Evolutionary conservation across 257 asterid species (phyloP), one percentile per base, ranked within the genome.

Genomic region (Nicotiana paniculata): DNA sequence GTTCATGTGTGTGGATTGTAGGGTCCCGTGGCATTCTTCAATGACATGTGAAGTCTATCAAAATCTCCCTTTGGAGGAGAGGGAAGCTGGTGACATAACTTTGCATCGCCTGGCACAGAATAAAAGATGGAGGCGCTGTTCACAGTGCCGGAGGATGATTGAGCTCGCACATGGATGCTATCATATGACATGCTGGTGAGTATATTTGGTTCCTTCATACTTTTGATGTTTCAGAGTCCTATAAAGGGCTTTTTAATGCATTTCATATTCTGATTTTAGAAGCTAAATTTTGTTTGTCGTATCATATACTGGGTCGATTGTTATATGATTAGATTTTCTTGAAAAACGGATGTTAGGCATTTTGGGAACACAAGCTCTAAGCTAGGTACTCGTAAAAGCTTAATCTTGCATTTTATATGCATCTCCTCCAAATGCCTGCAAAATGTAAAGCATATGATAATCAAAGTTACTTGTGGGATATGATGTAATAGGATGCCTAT

Each of bases 11-110:
- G 86, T 92, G 61, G 93, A 92, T 72, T 96, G 99, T 88, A 87
- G 78, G 84, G 96, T 92, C 58, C 97, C 94, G 53, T 94, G 99
- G 98, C 99, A 96, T 87, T 88, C 93, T 10, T 94, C 95, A 26
- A 85, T 91, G 91, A 93, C 93, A 4, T 96, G 99, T 77, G 94
- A 89, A 80, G 97, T 89, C 84, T 93, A 91, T 80, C 99, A 86
- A 75, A 86, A 81, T 76, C 88, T 91, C 66, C 91, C 91, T 8
- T 63, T 83, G 81, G 98, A 90, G 86, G 98, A 92, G 84, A 90
- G 97, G 82, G 95, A 90, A 58, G 87, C 86, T 63, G 86, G 90
- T 33, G 91, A 88, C 81, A 57, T 85, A 59, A 86, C 97, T 12
- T 81, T 88, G 88, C 92, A 85, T 64, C 86, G 81, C 79, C 64